phyloP scores from a whole-genome alignment of 257 asterid genomes.

The Rubia yunnanensis region DNA sequence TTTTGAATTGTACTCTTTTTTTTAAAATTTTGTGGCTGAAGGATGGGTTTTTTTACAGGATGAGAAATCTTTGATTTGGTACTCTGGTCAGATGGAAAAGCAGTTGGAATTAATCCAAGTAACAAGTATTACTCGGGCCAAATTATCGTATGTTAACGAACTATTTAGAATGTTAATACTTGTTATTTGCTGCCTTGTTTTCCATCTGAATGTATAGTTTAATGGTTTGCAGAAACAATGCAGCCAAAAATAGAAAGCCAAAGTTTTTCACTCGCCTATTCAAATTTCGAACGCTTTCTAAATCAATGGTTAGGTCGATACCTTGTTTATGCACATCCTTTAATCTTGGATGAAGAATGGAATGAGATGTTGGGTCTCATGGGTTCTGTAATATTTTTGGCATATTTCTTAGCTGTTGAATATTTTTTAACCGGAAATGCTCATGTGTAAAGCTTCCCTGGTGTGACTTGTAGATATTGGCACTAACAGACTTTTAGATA shows the following conservation, averaged over 20 bases:
- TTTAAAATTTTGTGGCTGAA: not conserved
- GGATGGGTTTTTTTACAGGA: constrained; percentile 27
- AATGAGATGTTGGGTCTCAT: no score
- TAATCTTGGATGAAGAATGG: no score
- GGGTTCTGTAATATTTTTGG: no score
- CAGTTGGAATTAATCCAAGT: constrained; percentile 31
- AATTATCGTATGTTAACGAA: constrained; percentile 23
- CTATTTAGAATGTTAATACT: not conserved
- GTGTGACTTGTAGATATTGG: no score
- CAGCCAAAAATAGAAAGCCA: constrained; percentile 37
- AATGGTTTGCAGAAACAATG: constrained; percentile 23
- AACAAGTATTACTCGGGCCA: constrained; percentile 26
- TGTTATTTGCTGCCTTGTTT: not conserved
- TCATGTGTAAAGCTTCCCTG: no score
- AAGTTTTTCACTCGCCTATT: constrained; percentile 34
- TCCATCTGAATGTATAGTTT: not conserved
- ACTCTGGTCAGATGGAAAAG: constrained; percentile 39
- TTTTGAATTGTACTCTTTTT: not conserved
- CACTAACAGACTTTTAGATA: no score
- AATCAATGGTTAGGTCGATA: no score
- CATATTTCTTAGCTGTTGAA: no score
- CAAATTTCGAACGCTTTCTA: constrained; percentile 31
- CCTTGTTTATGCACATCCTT: no score
- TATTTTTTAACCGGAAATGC: no score
- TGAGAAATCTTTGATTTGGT: constrained; percentile 40